Evolutionary conservation across 1,139 yeast species (phyloP).

Genomic region (Zygotorulaspora mrakii): DNA sequence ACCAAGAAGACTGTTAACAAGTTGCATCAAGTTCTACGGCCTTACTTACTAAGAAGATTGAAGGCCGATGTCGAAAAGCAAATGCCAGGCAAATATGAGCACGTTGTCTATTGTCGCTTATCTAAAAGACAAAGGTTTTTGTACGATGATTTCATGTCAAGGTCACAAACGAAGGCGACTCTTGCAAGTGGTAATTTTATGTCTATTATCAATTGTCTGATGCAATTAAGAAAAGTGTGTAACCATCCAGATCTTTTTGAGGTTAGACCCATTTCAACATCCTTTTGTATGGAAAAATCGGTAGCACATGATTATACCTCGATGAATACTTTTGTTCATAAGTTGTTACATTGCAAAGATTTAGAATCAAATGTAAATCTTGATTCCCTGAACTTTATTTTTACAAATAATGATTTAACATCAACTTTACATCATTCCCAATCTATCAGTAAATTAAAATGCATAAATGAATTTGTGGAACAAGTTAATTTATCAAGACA

Average conservation of each 20-base stretch:
- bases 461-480: conserved; percentile 44
- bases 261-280: conserved; percentile 90
- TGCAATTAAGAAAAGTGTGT: conserved; percentile 97
- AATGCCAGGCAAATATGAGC: conserved; percentile 98
- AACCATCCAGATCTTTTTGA: conserved; percentile 97
- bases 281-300: conserved; percentile 69
- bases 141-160: conserved; percentile 95
- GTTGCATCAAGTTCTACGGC: conserved; percentile 89
- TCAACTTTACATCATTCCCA: conserved; percentile 49
- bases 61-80: conserved; percentile 97
- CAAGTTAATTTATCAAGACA: conserved; percentile 44
- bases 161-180: conserved; percentile 93
- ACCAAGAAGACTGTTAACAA: conserved; percentile 82
- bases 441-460: conserved; percentile 46
- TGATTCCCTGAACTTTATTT: conserved; percentile 57
- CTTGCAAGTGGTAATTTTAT: conserved; percentile 91
- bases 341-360: conserved; percentile 36
- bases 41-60: conserved; percentile 83
- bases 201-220: conserved; percentile 92
- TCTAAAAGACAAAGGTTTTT: conserved; percentile 89
- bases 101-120: conserved; percentile 83
- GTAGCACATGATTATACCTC: conserved; percentile 51
- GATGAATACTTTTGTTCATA: conserved; percentile 45
- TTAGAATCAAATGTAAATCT: conserved; percentile 44
- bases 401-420: conserved; percentile 47